Evolutionary conservation across 192 early-diverging fungal species (phyloP), one percentile per base, ranked within the genome.

Genomic region (Coemansia sp.): DNA sequence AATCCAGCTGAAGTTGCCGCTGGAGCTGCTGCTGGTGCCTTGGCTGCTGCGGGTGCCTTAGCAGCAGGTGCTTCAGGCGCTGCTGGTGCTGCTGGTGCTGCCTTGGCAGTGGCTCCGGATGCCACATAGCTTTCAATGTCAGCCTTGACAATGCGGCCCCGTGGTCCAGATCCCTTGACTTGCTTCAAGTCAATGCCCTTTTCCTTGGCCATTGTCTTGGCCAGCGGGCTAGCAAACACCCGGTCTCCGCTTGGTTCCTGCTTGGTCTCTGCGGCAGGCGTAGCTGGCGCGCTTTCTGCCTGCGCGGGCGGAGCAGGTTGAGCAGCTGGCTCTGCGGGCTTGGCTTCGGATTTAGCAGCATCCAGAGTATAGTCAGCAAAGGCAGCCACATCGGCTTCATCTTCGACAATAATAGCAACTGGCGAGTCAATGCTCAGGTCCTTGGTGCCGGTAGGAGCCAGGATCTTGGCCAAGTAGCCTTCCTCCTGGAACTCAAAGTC

Each of bases 401-500:
- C 84, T 75, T 97, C 94, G 28, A 91, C 91, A 65, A 99, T 75
- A 57, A 99, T 80, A 55, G 87, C 92, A 47, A 99, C 86, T 11
- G 94, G 92, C 83, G 90, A 79, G 48, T 87, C 86, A 49, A 96
- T 89, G 54, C 72, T 47, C 53, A 99, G 81, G 63, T 97, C 93
- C 86, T 99, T 96, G 55, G 84, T 80, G 31, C 92, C 92, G 26
- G 78, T 72, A 10, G 87, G 84, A 58, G 91, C 80, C 61, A 98
- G 75, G 70, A 95, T 93, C 82, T 94, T 88, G 65, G 94, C 96
- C 31, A 98, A 65, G 61, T 91, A 88, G 28, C 96, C 96, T 69
- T 98, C 96, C 37, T 98, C 96, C 68, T 91, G 88, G 70, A 90
- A 94, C 66, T 98, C 96, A 58, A 98, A 92, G 72, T 98, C 96